Conservation (phyloP, 257 asterid genomes). For the Agastache rugosa region DNA sequence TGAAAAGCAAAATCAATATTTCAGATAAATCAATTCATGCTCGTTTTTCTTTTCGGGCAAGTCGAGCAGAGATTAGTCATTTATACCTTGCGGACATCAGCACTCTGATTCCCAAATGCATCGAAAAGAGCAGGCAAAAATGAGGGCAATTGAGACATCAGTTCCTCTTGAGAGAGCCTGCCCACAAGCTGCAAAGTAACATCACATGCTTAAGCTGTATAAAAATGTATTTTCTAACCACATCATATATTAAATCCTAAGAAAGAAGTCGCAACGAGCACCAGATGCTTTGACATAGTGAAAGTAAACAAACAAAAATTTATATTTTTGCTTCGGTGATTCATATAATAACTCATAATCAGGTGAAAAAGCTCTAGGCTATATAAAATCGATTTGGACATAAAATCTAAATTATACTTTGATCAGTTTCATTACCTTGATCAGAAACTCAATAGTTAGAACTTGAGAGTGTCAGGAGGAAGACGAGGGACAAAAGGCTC, state of each 20-base stretch:
- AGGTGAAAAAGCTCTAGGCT: neutral
- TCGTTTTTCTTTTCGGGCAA: neutral
- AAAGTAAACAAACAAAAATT: neutral
- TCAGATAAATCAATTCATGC: neutral
- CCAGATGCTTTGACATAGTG: conserved; percentile 12
- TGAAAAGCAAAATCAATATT: conserved; percentile 6
- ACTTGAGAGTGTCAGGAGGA: neutral
- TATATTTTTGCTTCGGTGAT: neutral
- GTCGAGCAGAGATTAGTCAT: conserved; percentile 9
- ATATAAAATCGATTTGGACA: neutral
- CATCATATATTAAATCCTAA: neutral
- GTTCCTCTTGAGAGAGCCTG: conserved; percentile 89
- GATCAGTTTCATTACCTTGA: neutral
- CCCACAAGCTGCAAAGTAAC: conserved; percentile 78
- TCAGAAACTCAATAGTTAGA: neutral
- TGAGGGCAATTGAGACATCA: conserved; percentile 81
- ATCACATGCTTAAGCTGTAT: conserved; percentile 19
- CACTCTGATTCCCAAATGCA: conserved; percentile 97
- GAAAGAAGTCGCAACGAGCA: neutral
- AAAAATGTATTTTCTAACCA: neutral
- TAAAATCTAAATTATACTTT: neutral
- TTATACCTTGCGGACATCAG: conserved; percentile 96
- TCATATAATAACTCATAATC: neutral
- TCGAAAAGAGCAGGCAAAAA: conserved; percentile 96
- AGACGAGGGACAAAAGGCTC: neutral